phyloP scores from a whole-genome alignment of 2,329 filamentous ascomycete genomes.

The Pseudogymnoascus pannorum region DNA sequence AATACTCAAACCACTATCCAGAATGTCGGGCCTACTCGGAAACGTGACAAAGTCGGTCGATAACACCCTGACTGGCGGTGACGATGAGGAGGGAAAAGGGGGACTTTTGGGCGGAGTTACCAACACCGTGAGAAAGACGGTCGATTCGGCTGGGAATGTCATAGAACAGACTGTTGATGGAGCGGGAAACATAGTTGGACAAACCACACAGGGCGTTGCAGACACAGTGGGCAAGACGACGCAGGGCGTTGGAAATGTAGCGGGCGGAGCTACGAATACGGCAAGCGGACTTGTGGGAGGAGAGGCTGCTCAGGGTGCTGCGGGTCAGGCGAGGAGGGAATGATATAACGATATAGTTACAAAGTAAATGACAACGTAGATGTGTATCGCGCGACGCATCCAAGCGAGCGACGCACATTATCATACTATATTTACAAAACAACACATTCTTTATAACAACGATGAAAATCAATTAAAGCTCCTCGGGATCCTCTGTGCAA shows the following conservation, averaged over 20 bases:
- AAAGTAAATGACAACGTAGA: too few species aligned
- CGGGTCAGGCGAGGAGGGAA: too few species aligned
- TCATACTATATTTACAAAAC: too few species aligned
- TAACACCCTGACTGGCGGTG: constrained; percentile 34
- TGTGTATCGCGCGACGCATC: too few species aligned
- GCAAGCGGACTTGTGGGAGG: constrained; percentile 18
- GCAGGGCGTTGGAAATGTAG: constrained; percentile 19
- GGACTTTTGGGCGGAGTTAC: constrained; percentile 31
- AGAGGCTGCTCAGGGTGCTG: not conserved
- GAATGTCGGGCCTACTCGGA: constrained; percentile 30
- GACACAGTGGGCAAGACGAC: too few species aligned
- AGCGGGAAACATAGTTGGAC: too few species aligned
- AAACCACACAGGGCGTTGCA: constrained; percentile 21
- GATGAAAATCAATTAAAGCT: too few species aligned
- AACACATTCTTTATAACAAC: too few species aligned
- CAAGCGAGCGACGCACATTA: too few species aligned
- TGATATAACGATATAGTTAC: too few species aligned
- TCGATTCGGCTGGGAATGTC: too few species aligned
- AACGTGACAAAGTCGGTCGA: constrained; percentile 30
- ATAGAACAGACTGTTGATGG: constrained; percentile 29
- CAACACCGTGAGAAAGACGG: constrained; percentile 29
- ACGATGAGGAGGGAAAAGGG: constrained; percentile 32
- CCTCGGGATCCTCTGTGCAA: too few species aligned
- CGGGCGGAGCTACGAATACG: constrained; percentile 19
- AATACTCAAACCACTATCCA: constrained; percentile 12